Base-by-base conservation (phyloP, 495 filamentous ascomycete species). In the Bacidia rubella region DNA sequence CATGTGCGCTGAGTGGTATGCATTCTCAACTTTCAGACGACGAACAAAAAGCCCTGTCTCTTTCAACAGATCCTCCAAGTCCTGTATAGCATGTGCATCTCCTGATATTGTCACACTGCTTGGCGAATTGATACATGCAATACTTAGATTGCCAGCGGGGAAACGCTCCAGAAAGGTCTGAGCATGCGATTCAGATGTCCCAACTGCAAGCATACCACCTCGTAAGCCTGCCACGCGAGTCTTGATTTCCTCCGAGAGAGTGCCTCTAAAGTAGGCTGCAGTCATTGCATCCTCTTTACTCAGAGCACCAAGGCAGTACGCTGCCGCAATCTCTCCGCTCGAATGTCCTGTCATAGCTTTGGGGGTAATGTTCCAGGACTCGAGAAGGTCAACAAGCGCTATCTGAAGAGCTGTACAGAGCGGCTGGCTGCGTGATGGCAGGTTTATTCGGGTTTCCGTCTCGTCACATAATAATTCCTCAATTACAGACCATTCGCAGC, bases 1-100 rank as follows among this genome's bases (percentile, higher is more conserved):
- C 70, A 75, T 75, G 25, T 74, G 68, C 1, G 57, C 56, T 3
- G 67, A 70, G 46, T 75, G 73, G 54, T 74, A 75, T 0, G 71
- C 73, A 9, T 62, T 66, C 11, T 63, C 54, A 2, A 74, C 69
- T 11, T 67, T 63, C 3, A 75, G 57, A n/a, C 63, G 62, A 5
- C 69, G 60, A 3, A 62, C 63, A 51, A 75, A 72, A 0, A 68
- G 22, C 0, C 51, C 61, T 3, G 62, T 52, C 15, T 59, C 53
- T 19, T 64, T 56, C 4, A 76, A 51, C 2, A 60, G 24, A 2
- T 45, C 9, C 19, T 66, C 59, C 0, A 76, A 57, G 4, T 52
- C 40, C 21, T 68, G 59, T 3, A 76, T 52, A 3, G 54, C 49
- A 0, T 9, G 19, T 0, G 15, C 40, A 48, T 65, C 57, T 4